Evolutionary conservation across 257 asterid species (phyloP).

Genomic region (Petunia axillaris): DNA sequence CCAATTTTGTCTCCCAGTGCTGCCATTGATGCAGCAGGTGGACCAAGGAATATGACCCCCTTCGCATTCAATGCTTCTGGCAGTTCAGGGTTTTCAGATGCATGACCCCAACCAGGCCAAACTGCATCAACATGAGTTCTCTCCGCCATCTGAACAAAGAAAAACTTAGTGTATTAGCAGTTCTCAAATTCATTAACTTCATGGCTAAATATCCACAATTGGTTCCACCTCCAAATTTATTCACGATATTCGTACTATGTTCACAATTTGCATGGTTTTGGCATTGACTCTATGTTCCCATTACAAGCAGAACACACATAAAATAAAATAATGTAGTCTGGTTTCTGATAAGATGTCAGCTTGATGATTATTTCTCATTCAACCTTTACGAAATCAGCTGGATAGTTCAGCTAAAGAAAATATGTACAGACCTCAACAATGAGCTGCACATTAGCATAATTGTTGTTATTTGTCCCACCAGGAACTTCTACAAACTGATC

Average conservation of each 20-base stretch:
- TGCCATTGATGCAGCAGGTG: constrained; percentile 89
- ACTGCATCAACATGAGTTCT: constrained; percentile 95
- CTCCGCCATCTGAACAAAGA: constrained; percentile 85
- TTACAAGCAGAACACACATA: too few relatives aligned
- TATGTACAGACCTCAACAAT: constrained; percentile 82
- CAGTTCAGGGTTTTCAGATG: constrained; percentile 97
- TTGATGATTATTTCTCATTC: not conserved
- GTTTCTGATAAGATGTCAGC: not conserved
- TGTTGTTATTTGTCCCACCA: constrained; percentile 97
- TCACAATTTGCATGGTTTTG: too few relatives aligned
- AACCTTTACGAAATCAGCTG: not conserved
- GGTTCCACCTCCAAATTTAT: too few relatives aligned
- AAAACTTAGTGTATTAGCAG: not conserved
- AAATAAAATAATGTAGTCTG: too few relatives aligned
- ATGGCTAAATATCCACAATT: too few relatives aligned
- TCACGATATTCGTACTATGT: too few relatives aligned
- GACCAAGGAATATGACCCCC: constrained; percentile 90
- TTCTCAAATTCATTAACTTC: too few relatives aligned
- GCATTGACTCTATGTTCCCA: too few relatives aligned
- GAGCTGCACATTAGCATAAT: constrained; percentile 98
- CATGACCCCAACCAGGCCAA: constrained; percentile 99
- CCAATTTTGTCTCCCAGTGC: constrained; percentile 99
- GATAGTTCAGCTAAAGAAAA: not conserved
- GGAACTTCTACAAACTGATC: constrained; percentile 99
- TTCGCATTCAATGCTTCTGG: constrained; percentile 89